Base-by-base conservation (phyloP, 345 rosid species). In the Alliaria petiolata region DNA sequence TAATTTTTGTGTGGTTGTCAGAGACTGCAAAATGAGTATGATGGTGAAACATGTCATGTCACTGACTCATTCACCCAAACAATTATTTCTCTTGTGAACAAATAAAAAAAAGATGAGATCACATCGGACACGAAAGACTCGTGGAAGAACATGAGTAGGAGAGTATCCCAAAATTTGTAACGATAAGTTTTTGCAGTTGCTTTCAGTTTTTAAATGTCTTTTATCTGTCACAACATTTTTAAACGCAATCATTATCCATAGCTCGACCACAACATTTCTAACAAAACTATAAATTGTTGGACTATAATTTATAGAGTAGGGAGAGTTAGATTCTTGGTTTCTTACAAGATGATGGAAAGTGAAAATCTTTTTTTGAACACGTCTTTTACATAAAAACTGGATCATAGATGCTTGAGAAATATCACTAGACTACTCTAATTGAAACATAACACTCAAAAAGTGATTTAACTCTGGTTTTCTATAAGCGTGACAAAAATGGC, bases 11-110 rank as follows among this genome's bases (percentile, higher is more conserved):
- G 64, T 45, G 77, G 51, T 54, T 17, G 58, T 17, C 14, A 72
- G 53, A 62, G 26, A 43, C 28, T 13, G 7, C 30, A 35, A 54
- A 19, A 30, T 61, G 22, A 62, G 40, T 15, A 42, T 20, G 20
- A 57, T 46, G 65, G 33, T 45, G 53, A 74, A n/a, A 63, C 71
- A 72, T 46, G 59, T 56, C 77, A 26, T 36, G 65, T 72, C 76
- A 16, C 17, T 15, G 73, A 57, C 56, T 26, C 60, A 26, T 15
- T 56, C 36, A 12, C 4, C 33, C 31, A n/a, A 28, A 17, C 4
- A 22, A 12, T 3, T 17, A 40, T 40, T 31, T 9, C 4, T 28
- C 13, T 4, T 38, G 39, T 7, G 53, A 35, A 50, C 14, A 5
- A 30, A 49, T 35, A n/a, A 36, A 26, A 47, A 22, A 64, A 62